Evolutionary conservation across 192 early-diverging fungal genomes (phyloP), one percentile per base, ranked within the genome.

Genomic region (Gigaspora rosea): DNA sequence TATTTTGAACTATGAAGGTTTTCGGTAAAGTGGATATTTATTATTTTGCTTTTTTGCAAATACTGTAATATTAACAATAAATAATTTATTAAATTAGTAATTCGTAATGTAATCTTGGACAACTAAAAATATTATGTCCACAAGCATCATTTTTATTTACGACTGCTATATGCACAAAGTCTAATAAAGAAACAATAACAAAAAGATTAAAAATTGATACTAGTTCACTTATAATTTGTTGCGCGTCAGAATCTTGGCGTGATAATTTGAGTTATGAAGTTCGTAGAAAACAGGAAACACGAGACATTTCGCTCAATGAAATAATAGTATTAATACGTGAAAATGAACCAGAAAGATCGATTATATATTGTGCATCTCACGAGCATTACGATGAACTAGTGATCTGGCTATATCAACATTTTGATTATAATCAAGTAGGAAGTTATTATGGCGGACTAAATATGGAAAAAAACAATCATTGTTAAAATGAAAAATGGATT

Each of bases 401-500:
- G 35, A n/a, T 32, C 15, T 8, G 20, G 46, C 18, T 66, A 47
- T 0, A 66, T 16, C 4, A 6, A 47, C 36, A 48, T 27, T 47
- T 47, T 12, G 46, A 46, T 46, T 66, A 46, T 47, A 12, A 46
- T 66, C 27, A 27, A 11, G 46, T 58, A 16, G 57, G 13, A 46
- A n/a, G 15, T n/a, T 66, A 66, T 66, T 36, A 66, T 48, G 16
- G 64, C 18, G 36, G 46, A 47, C 20, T 66, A 66, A 7, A 41
- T 15, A 47, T 33, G 7, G 8, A 32, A n/a, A 66, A 48, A 41
- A 48, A 4, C 64, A 66, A 66, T n/a, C 41, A 66, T 32, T 66
- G 16, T 18, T 15, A 47, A 16, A 41, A 3, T 96, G 93, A 88
- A 92, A 85, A 35, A 75, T 65, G 82, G 83, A 20, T 65, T 81